Conservation (phyloP, 1,284 basidiomycete species). For the Ceratobasidium sp. region DNA sequence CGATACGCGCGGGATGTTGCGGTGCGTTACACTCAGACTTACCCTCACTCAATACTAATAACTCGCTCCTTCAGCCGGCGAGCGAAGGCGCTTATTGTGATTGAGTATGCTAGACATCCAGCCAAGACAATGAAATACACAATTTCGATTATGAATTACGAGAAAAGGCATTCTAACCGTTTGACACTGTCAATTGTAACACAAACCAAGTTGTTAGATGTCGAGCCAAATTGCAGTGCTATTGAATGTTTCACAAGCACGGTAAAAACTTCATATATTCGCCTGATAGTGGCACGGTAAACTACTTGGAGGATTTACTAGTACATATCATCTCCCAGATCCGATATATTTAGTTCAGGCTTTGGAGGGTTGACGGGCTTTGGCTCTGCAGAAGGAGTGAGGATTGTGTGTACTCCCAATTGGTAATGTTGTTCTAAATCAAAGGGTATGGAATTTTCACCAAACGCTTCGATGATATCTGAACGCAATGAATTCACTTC, state of each 20-base stretch:
- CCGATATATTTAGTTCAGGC: conserved; percentile 23
- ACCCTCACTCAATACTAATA: conserved; percentile 30
- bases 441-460: neutral
- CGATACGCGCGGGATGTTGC: conserved; percentile 82
- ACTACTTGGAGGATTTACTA: conserved; percentile 50
- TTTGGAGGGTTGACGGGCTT: neutral
- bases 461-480: conserved; percentile 2
- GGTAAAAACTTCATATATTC: neutral
- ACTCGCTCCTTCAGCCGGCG: conserved; percentile 61
- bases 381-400: neutral
- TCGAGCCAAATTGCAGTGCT: too few relatives aligned
- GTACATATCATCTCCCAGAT: neutral
- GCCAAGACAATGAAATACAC: neutral
- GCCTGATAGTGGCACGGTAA: neutral
- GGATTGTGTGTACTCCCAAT: neutral
- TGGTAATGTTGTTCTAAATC: conserved; percentile 12
- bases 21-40: too few relatives aligned
- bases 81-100: conserved; percentile 81
- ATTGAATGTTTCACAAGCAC: too few relatives aligned
- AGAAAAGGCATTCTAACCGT: too few relatives aligned
- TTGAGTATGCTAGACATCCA: conserved; percentile 39
- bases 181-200: too few relatives aligned
- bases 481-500: neutral
- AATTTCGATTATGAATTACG: neutral
- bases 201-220: too few relatives aligned